Evolutionary conservation across 2,329 filamentous ascomycete genomes (phyloP).

Genomic region (Aspergillus japonicus): DNA sequence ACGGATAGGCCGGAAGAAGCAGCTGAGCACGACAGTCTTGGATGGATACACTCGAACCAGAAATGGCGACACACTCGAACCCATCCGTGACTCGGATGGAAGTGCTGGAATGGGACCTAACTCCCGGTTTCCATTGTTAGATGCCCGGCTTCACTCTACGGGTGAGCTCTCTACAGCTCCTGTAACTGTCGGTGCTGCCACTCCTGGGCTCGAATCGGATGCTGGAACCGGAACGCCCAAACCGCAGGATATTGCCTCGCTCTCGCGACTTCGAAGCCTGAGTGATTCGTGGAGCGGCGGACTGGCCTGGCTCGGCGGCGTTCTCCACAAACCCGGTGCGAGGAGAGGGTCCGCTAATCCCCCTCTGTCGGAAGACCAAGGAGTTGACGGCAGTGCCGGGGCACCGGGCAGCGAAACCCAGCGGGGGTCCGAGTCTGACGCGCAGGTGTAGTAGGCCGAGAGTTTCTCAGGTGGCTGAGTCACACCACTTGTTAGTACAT

Average conservation of each 20-base stretch:
- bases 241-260: conserved; percentile 19
- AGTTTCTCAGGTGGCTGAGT: conserved; percentile 8
- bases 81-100: conserved; percentile 22
- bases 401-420: neutral
- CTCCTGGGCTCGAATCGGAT: conserved; percentile 22
- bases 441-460: conserved; percentile 9
- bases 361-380: neutral
- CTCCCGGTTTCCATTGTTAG: conserved; percentile 22
- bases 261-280: conserved; percentile 34
- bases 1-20: conserved; percentile 29
- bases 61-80: conserved; percentile 18
- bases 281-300: conserved; percentile 40
- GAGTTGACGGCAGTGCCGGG: conserved; percentile 1
- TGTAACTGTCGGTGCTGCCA: conserved; percentile 23
- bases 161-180: conserved; percentile 21
- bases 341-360: conserved; percentile 1
- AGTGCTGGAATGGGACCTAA: conserved; percentile 17
- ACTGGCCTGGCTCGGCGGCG: conserved; percentile 37
- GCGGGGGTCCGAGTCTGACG: conserved; percentile 2
- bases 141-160: conserved; percentile 29
- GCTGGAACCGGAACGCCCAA: conserved; percentile 11
- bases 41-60: conserved; percentile 20
- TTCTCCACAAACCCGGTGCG: conserved; percentile 25
- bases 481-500: conserved; percentile 11
- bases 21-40: conserved; percentile 26